Evolutionary conservation across 176 grass and related monocot genomes (phyloP).

Genomic region (Carex pumila): DNA sequence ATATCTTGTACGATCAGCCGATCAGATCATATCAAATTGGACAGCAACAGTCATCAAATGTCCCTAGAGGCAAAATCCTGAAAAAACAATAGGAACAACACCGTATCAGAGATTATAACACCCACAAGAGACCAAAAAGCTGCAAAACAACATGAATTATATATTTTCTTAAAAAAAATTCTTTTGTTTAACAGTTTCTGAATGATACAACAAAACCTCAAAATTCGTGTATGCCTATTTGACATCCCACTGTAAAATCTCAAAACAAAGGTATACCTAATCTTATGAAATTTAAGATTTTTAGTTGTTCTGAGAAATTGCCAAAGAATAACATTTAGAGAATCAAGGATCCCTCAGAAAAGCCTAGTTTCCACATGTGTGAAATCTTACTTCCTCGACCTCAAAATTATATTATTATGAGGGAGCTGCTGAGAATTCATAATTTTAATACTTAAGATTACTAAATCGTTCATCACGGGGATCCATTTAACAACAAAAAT

Average conservation of each 20-base stretch:
- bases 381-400: slow-evolving; percentile 17
- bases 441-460: slow-evolving; percentile 15
- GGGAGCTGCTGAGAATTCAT: slow-evolving; percentile 14
- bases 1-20: not conserved
- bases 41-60: not conserved
- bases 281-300: not conserved
- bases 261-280: not conserved
- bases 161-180: not conserved
- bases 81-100: not conserved
- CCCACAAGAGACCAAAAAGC: not conserved
- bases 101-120: not conserved
- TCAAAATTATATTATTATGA: slow-evolving; percentile 7
- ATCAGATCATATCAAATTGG: not conserved
- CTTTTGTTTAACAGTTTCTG: not conserved
- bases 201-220: not conserved
- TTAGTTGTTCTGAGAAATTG: not conserved
- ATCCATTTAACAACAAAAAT: not conserved
- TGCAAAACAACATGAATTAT: not conserved
- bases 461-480: slow-evolving; percentile 25
- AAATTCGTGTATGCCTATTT: not conserved
- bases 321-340: slow-evolving; percentile 1
- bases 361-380: slow-evolving; percentile 18
- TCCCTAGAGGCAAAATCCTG: not conserved
- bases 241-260: not conserved
- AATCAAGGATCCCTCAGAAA: slow-evolving; percentile 22